A percentile compares a stretch with the other conserved stretches of the same genome.
Evolutionary conservation across 352 stramenopile species (phyloP).

Genomic region (Phytophthora pisi): DNA sequence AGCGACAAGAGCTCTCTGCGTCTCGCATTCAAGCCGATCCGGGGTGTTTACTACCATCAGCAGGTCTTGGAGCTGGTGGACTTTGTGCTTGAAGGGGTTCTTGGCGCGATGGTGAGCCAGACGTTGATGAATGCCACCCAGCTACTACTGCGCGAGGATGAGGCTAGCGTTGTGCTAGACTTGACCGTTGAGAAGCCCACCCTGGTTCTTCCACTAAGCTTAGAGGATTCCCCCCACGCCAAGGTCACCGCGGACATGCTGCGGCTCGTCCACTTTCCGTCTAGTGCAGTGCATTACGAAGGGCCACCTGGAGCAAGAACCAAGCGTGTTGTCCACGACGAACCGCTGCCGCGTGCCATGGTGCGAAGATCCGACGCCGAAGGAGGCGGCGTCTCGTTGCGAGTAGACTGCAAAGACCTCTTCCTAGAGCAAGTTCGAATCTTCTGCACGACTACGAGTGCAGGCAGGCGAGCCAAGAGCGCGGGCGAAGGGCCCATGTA

Average conservation of each 20-base stretch:
- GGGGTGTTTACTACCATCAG: constrained; percentile 88
- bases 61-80: constrained; percentile 83
- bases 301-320: constrained; percentile 37
- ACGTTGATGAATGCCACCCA: constrained; percentile 77
- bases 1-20: constrained; percentile 51
- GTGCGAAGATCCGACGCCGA: constrained; percentile 14
- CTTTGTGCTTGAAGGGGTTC: constrained; percentile 83
- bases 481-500: constrained; percentile 24
- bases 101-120: constrained; percentile 73
- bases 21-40: constrained; percentile 67
- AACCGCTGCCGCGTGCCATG: constrained; percentile 21
- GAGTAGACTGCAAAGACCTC: constrained; percentile 48
- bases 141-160: constrained; percentile 67
- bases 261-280: constrained; percentile 63
- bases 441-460: constrained; percentile 34
- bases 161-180: constrained; percentile 58
- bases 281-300: constrained; percentile 59
- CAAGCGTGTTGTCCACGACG: constrained; percentile 38
- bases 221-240: constrained; percentile 58
- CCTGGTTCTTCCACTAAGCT: constrained; percentile 65
- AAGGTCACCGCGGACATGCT: constrained; percentile 64
- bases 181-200: constrained; percentile 64
- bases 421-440: constrained; percentile 64
- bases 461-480: constrained; percentile 13
- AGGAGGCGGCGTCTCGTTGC: constrained; percentile 29